Percentiles rank a stretch among this genome's conserved stretches.
Evolutionary conservation across 2,329 filamentous ascomycete species (phyloP).

Genomic region (Trichoderma koningii): DNA sequence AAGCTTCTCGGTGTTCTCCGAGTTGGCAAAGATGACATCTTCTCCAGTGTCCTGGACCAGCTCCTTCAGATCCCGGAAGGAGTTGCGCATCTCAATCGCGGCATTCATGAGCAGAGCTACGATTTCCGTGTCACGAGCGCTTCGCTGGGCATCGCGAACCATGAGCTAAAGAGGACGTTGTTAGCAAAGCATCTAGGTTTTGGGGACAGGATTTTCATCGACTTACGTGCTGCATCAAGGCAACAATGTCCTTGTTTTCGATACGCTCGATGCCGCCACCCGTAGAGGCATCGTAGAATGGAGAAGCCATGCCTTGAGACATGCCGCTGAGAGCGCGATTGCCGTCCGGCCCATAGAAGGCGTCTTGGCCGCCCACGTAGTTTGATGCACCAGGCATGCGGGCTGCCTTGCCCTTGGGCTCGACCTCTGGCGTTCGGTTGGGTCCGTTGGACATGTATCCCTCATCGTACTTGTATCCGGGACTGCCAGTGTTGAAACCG

Average conservation of each 20-base stretch:
- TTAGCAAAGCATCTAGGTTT: neutral
- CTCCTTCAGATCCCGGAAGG: slow-evolving; percentile 92
- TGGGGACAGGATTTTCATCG: neutral
- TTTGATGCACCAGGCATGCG: slow-evolving; percentile 55
- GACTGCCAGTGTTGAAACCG: slow-evolving; percentile 57
- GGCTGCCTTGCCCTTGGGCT: slow-evolving; percentile 59
- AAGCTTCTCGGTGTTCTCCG: slow-evolving; percentile 85
- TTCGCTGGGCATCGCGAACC: slow-evolving; percentile 93
- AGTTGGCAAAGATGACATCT: slow-evolving; percentile 80
- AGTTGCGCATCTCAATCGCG: slow-evolving; percentile 94
- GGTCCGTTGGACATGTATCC: slow-evolving; percentile 83
- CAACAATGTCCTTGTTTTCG: slow-evolving; percentile 93
- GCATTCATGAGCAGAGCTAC: slow-evolving; percentile 90
- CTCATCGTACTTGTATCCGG: slow-evolving; percentile 71
- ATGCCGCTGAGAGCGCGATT: slow-evolving; percentile 77
- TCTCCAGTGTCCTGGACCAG: slow-evolving; percentile 84
- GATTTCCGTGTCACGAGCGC: slow-evolving; percentile 94
- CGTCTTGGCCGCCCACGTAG: slow-evolving; percentile 58
- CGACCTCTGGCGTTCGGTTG: slow-evolving; percentile 56
- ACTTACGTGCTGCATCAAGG: slow-evolving; percentile 91
- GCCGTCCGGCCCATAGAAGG: slow-evolving; percentile 64
- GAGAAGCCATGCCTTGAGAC: slow-evolving; percentile 87
- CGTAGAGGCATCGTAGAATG: slow-evolving; percentile 86
- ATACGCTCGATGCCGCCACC: slow-evolving; percentile 88
- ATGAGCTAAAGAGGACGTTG: slow-evolving; percentile 62